These are phyloP conservation scores for Phytophthora ohioensis DNA, from an alignment of 352 stramenopile genomes.

Conservation along the genomic window DNA sequence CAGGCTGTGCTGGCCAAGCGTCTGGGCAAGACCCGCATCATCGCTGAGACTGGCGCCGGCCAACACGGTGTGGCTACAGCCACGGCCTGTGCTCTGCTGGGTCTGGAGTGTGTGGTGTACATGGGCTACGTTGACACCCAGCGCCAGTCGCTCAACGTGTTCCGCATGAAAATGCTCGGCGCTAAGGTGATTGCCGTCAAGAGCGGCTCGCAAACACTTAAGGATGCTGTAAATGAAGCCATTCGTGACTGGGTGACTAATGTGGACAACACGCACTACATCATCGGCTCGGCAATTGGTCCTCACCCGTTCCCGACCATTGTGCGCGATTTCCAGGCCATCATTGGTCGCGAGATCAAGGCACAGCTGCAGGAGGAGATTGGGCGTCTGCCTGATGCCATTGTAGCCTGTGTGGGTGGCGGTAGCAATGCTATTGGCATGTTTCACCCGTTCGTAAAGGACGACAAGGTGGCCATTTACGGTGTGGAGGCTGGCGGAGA, in stretches of 20 bases:
- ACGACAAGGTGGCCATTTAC: conserved; percentile 94
- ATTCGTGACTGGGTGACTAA: conserved; percentile 99
- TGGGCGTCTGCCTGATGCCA: conserved; percentile 94
- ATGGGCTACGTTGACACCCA: conserved; percentile 99
- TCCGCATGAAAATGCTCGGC: conserved; percentile 99
- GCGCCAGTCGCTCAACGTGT: conserved; percentile 98
- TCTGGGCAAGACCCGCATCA: conserved; percentile 98
- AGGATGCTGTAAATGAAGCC: conserved; percentile 99
- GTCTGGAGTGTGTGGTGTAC: conserved; percentile 97
- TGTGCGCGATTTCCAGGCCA: conserved; percentile 98
- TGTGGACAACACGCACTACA: conserved; percentile 98
- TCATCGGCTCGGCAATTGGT: conserved; percentile 98
- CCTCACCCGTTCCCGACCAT: conserved; percentile 99
- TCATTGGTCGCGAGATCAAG: conserved; percentile 96
- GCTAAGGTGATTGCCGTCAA: conserved; percentile 98
- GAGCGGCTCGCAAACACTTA: conserved; percentile 96
- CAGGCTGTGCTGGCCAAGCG: conserved; percentile 96
- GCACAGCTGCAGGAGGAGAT: conserved; percentile 95
- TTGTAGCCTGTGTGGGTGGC: conserved; percentile 98
- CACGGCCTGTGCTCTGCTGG: conserved; percentile 96
- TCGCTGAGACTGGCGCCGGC: conserved; percentile 98
- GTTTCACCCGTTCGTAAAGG: conserved; percentile 97
- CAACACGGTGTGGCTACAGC: conserved; percentile 98
- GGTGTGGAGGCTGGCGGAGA: conserved; percentile 97
- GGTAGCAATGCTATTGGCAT: conserved; percentile 99